A percentile compares a stretch with the other conserved stretches of the same genome.
Conservation (phyloP, 352 stramenopile species). For the Phytophthora boehmeriae region DNA sequence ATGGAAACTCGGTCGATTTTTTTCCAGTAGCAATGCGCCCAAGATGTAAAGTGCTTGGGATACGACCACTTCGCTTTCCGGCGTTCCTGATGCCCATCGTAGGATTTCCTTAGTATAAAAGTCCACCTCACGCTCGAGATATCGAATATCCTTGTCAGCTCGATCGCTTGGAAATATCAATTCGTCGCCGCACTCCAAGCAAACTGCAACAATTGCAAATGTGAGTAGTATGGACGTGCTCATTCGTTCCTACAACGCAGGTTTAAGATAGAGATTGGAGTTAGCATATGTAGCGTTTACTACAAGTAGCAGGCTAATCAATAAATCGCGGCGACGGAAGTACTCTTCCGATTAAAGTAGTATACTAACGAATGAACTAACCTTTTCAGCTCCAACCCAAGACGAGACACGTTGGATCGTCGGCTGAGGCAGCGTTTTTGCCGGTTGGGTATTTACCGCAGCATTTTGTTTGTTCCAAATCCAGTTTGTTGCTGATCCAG, state of each 20-base stretch:
- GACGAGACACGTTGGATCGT: background rate
- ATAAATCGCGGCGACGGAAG: no score
- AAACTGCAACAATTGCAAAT: constrained; percentile 37
- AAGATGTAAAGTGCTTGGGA: constrained; percentile 57
- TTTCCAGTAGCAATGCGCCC: constrained; percentile 47
- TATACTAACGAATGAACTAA: constrained; percentile 19
- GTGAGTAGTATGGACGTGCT: constrained; percentile 33
- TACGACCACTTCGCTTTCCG: constrained; percentile 35
- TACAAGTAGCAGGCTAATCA: no score
- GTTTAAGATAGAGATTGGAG: background rate
- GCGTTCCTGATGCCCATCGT: constrained; percentile 30
- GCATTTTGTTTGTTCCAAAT: constrained; percentile 22
- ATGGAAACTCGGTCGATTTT: constrained; percentile 51
- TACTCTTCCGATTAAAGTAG: no score
- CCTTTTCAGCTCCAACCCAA: constrained; percentile 18
- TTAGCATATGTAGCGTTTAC: no score
- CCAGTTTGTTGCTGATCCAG: constrained; percentile 25
- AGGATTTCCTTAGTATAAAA: constrained; percentile 83
- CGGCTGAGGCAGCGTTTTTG: constrained; percentile 1
- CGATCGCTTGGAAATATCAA: constrained; percentile 14
- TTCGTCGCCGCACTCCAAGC: constrained; percentile 37
- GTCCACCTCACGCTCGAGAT: constrained; percentile 68
- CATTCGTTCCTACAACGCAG: constrained; percentile 21
- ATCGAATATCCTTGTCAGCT: constrained; percentile 34
- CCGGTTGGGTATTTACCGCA: background rate